These are phyloP conservation scores for Boletus semigastroideus DNA, from an alignment of 1,284 basidiomycete species.

Conservation along the genomic window DNA sequence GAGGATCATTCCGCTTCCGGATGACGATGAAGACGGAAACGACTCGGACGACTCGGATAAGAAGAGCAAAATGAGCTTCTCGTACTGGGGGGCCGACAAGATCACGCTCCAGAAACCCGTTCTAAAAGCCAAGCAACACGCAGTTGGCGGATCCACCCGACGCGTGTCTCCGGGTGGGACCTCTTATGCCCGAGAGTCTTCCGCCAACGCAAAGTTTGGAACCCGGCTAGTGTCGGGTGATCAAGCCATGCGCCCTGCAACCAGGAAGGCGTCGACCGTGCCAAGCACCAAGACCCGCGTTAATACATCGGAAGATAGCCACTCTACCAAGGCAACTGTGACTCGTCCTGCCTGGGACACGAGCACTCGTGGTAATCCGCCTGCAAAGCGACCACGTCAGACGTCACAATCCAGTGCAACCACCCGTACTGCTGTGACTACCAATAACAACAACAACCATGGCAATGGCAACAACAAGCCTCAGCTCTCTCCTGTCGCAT, in stretches of 20 bases:
- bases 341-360: conserved; percentile 71
- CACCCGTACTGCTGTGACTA: conserved; percentile 23
- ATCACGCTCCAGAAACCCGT: conserved; percentile 79
- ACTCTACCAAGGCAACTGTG: conserved; percentile 65
- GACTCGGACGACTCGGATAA: conserved; percentile 83
- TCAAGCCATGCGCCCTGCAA: conserved; percentile 53
- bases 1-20: conserved; percentile 67
- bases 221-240: conserved; percentile 65
- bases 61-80: conserved; percentile 90
- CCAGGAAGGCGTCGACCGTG: conserved; percentile 57
- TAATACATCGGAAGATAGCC: conserved; percentile 50
- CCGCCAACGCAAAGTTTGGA: conserved; percentile 84
- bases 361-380: conserved; percentile 52
- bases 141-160: conserved; percentile 40
- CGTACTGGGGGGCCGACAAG: conserved; percentile 87
- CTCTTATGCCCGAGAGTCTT: conserved; percentile 73
- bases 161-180: conserved; percentile 46
- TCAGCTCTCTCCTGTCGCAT: conserved; percentile 71
- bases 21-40: conserved; percentile 57
- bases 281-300: conserved; percentile 47
- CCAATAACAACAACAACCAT: neutral
- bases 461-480: conserved; percentile 40
- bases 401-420: conserved; percentile 66
- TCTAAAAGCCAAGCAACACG: conserved; percentile 47
- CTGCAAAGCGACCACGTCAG: conserved; percentile 59